Conservation (phyloP, 2,329 filamentous ascomycete genomes). For the Mycocentrospora acerina region DNA sequence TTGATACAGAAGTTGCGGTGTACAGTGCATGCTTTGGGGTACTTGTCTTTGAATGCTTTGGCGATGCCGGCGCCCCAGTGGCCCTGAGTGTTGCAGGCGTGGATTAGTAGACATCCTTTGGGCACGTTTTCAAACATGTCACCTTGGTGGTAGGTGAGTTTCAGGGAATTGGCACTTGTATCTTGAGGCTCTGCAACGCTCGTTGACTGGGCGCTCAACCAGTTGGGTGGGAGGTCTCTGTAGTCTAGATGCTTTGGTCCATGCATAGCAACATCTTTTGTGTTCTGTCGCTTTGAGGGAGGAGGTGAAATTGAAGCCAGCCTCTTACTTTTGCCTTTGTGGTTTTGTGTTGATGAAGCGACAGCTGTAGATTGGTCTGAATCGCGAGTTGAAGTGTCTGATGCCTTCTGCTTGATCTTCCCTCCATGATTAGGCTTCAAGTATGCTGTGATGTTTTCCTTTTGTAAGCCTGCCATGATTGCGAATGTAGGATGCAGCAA, state of each 20-base stretch:
- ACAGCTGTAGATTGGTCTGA: no score
- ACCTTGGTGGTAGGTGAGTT: constrained; percentile 38
- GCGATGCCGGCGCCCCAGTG: constrained; percentile 63
- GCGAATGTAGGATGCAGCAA: background rate
- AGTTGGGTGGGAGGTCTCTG: constrained; percentile 7
- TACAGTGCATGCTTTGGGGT: constrained; percentile 52
- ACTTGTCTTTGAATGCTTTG: constrained; percentile 50
- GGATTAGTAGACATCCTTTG: constrained; percentile 53
- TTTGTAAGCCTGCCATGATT: background rate
- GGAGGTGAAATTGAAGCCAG: background rate
- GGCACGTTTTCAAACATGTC: constrained; percentile 56
- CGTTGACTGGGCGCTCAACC: background rate
- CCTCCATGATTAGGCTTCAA: no score
- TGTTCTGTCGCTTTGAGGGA: constrained; percentile 1
- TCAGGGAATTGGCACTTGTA: background rate
- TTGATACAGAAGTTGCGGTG: constrained; percentile 52
- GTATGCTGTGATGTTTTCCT: no score
- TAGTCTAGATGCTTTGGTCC: constrained; percentile 9
- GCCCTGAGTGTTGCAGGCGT: constrained; percentile 62
- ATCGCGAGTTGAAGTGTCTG: no score
- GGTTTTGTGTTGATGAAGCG: no score
- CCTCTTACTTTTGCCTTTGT: no score
- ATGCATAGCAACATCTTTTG: background rate
- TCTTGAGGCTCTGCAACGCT: no score
- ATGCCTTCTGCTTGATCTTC: no score